These are phyloP conservation scores for Ogataea methanolica DNA, from an alignment of 805 yeast species.

Conservation along the genomic window DNA sequence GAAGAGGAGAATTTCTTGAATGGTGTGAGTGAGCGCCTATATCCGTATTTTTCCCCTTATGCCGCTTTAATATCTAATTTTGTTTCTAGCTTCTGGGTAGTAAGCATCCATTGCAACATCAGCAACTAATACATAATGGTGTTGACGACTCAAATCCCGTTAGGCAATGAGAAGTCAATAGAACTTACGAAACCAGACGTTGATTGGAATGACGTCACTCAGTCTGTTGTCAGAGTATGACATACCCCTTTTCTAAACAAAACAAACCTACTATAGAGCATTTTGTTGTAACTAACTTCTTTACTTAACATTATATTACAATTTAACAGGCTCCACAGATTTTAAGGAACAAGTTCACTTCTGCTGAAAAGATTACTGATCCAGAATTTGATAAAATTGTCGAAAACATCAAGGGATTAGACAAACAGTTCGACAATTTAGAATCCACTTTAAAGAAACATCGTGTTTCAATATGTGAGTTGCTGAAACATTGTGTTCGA, in stretches of 20 bases:
- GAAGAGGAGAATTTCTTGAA: not conserved
- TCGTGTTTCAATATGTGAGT: conserved; percentile 10
- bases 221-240: conserved; percentile 24
- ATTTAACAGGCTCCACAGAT: conserved; percentile 27
- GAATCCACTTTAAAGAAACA: conserved; percentile 11
- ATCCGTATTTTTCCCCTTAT: too few relatives aligned
- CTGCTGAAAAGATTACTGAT: conserved; percentile 32
- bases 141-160: not conserved
- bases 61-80: not conserved
- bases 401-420: conserved; percentile 13
- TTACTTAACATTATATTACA: not conserved
- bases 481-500: conserved; percentile 11
- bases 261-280: too few relatives aligned
- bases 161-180: conserved; percentile 5
- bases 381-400: conserved; percentile 31
- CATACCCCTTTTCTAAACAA: not conserved
- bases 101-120: not conserved
- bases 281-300: not conserved
- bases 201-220: conserved; percentile 26
- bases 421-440: conserved; percentile 11
- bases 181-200: conserved; percentile 18
- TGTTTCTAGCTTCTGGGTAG: not conserved
- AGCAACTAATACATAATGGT: not conserved
- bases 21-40: not conserved
- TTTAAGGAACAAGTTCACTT: conserved; percentile 27